Evolutionary conservation across 2,329 filamentous ascomycete species (phyloP), one percentile per base, ranked within the genome.

Genomic region (Trichoderma semiorbis): DNA sequence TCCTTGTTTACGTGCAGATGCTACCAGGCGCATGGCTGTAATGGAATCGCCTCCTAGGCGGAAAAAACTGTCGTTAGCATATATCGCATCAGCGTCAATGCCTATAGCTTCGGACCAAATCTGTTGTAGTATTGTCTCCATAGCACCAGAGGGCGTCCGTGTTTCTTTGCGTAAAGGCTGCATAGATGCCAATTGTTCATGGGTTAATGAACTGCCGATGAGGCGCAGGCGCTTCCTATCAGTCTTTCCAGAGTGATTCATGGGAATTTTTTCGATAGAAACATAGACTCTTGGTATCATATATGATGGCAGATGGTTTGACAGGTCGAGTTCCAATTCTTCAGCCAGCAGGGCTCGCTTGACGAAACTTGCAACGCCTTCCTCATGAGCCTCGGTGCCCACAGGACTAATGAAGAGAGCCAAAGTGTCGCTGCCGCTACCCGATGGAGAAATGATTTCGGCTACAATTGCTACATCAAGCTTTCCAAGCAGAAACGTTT

Each of bases 1-100:
- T 28, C 76, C 76, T 2, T 73, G 74, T 39, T 76, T 75, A 34
- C 78, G 75, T 21, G 77, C 78, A 26, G 76, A 71, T 18, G 85
- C 83, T 7, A 79, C 79, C 32, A 83, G 76, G 2, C 77, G 75
- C 78, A 84, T 84, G 21, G 82, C 81, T 0, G 74, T 75, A 28
- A 84, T 82, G 8, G 82, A 84, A 66, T 84, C 82, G 8, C 83
- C 83, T 6, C 82, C 82, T 5, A 83, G 74, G 21, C 75, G 75
- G 62, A 84, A 77, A 73, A 84, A 84, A 74, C 77, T 78, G 72
- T 79, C 78, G 10, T 79, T 75, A 3, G 76, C 67, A 16, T 76
- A 74, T 71, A 83, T 77, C 6, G 78, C 77, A 1, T 76, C 76
- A 0, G 78, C 69, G 0, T 78, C 76, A 21, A 83, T 72, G 65